Evolutionary conservation across 305 asterid genomes (phyloP).

Genomic region (Solanum chacoense): DNA sequence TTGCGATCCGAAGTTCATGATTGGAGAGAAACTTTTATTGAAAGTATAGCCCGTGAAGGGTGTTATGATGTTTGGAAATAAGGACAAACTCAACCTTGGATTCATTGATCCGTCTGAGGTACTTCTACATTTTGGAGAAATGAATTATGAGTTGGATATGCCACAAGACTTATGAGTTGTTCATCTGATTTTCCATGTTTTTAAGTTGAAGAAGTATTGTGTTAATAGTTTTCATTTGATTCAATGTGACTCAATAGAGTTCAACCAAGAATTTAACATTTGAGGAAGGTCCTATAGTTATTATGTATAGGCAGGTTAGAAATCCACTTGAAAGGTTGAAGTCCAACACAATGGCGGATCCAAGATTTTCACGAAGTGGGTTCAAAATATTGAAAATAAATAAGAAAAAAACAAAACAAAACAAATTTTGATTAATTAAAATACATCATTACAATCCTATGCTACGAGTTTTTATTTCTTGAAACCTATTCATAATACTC

Average conservation of each 20-base stretch:
- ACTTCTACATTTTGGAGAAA: background rate
- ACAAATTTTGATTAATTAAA: background rate
- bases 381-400: background rate
- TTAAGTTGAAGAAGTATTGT: background rate
- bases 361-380: background rate
- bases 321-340: background rate
- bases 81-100: background rate
- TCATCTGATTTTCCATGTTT: background rate
- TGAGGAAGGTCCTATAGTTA: background rate
- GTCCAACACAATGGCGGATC: background rate
- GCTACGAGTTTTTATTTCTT: background rate
- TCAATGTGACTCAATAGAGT: background rate
- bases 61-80: background rate
- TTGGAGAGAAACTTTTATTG: background rate
- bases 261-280: background rate
- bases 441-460: background rate
- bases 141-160: background rate
- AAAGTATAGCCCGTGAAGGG: background rate
- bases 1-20: background rate
- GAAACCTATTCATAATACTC: background rate
- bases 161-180: background rate
- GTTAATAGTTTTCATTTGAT: background rate
- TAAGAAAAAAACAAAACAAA: background rate
- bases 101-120: background rate
- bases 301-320: background rate